phyloP scores from a whole-genome alignment of 1,284 basidiomycete genomes.

The Inonotus obliquus region DNA sequence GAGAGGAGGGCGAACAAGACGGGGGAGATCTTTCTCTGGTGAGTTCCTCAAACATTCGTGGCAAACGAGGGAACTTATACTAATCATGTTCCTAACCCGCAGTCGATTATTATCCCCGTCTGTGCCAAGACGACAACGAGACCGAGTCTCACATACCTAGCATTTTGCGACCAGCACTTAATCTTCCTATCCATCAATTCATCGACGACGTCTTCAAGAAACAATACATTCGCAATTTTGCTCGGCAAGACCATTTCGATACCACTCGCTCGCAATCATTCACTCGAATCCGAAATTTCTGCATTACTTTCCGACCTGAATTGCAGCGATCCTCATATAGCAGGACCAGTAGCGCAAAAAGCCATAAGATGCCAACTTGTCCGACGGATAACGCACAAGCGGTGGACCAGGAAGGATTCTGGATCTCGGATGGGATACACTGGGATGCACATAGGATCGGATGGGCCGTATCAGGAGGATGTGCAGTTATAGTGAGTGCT shows the following conservation, averaged over 20 bases:
- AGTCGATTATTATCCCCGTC: not conserved
- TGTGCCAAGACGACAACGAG: not conserved
- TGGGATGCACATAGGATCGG: constrained; percentile 40
- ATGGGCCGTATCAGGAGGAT: constrained; percentile 44
- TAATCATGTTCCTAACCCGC: not conserved
- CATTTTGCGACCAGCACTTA: not conserved
- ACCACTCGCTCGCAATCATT: not conserved
- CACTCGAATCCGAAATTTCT: not conserved
- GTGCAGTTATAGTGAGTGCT: constrained; percentile 51
- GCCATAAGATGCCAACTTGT: constrained; percentile 31
- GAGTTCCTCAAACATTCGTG: too few species aligned
- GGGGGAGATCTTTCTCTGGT: too few species aligned
- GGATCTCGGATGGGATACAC: constrained; percentile 43
- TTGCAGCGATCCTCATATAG: not conserved
- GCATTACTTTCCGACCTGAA: not conserved
- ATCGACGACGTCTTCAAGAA: not conserved
- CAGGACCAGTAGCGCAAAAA: not conserved
- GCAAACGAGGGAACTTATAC: not conserved
- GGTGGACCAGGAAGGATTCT: constrained; percentile 59
- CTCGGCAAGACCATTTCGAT: too few species aligned
- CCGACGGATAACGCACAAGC: constrained; percentile 46
- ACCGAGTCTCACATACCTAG: not conserved
- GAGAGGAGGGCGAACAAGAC: too few species aligned
- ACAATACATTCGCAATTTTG: too few species aligned
- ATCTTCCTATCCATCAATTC: not conserved